Conservation (phyloP, 2,329 filamentous ascomycete species). For the Passalora sequoiae region DNA sequence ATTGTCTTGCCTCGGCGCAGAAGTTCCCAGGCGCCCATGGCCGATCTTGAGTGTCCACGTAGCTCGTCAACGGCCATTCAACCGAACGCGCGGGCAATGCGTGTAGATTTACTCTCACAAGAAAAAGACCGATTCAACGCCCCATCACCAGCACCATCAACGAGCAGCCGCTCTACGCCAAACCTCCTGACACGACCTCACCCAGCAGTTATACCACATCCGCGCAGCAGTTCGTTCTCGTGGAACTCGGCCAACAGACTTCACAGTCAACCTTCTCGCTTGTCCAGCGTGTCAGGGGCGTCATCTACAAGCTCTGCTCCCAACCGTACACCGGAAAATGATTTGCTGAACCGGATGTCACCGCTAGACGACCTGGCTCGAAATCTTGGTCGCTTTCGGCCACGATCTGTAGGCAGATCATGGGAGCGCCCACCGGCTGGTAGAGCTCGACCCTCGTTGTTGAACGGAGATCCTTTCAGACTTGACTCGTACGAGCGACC, state of each 20-base stretch:
- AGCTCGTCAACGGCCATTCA: neutral
- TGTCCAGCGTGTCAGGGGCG: neutral
- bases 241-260: constrained; percentile 8
- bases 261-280: neutral
- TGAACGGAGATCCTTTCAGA: constrained; percentile 21
- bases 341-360: constrained; percentile 24
- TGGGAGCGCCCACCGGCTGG: constrained; percentile 19
- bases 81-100: neutral
- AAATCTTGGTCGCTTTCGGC: constrained; percentile 27
- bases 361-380: constrained; percentile 32
- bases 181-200: constrained; percentile 14
- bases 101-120: neutral
- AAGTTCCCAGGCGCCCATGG: constrained; percentile 14
- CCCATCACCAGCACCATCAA: constrained; percentile 10
- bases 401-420: constrained; percentile 25
- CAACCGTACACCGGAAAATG: constrained; percentile 9
- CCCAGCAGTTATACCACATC: constrained; percentile 6
- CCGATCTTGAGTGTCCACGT: constrained; percentile 7
- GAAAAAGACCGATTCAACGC: neutral
- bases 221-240: constrained; percentile 21
- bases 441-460: constrained; percentile 17
- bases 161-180: constrained; percentile 23
- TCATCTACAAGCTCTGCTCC: neutral
- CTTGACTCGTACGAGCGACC: constrained; percentile 7
- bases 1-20: constrained; percentile 15